Evolutionary conservation across 1,139 yeast species (phyloP).

Genomic region (Magnusiomyces fungicola): DNA sequence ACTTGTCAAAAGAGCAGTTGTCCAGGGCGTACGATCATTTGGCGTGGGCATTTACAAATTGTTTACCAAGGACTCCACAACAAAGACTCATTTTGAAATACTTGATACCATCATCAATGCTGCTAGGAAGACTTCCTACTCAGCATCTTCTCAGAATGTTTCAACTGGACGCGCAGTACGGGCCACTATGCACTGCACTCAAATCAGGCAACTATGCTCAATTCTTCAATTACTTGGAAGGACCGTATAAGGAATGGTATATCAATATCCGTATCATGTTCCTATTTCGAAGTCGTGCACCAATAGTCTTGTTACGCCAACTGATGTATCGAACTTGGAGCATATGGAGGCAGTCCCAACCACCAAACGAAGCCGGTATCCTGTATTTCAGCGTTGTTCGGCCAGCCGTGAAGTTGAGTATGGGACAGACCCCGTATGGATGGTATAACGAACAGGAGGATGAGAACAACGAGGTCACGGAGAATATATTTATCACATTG

Average conservation of each 20-base stretch:
- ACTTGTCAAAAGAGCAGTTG: constrained; percentile 53
- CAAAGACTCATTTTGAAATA: constrained; percentile 41
- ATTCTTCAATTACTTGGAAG: constrained; percentile 24
- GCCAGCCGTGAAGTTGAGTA: constrained; percentile 12
- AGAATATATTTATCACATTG: constrained; percentile 31
- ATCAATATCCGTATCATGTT: constrained; percentile 25
- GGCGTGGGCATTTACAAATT: constrained; percentile 50
- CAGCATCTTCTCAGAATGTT: constrained; percentile 21
- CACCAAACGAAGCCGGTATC: constrained; percentile 2
- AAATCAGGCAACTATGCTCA: constrained; percentile 25
- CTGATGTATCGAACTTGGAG: constrained; percentile 20
- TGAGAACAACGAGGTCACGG: constrained; percentile 26
- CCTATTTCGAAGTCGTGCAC: constrained; percentile 24
- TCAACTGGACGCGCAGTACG: constrained; percentile 23
- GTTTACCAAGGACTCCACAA: constrained; percentile 35
- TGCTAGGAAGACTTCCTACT: constrained; percentile 33
- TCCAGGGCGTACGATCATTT: constrained; percentile 52
- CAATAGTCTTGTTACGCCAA: constrained; percentile 28
- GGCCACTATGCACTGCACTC: constrained; percentile 27
- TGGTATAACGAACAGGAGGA: constrained; percentile 18
- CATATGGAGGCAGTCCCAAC: too few species aligned
- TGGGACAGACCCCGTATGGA: constrained; percentile 4
- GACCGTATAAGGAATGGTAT: constrained; percentile 22
- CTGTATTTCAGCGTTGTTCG: constrained; percentile 5
- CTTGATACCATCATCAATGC: constrained; percentile 45